phyloP scores from a whole-genome alignment of 148 eudicot genomes.

The Rhododendron simsii region DNA sequence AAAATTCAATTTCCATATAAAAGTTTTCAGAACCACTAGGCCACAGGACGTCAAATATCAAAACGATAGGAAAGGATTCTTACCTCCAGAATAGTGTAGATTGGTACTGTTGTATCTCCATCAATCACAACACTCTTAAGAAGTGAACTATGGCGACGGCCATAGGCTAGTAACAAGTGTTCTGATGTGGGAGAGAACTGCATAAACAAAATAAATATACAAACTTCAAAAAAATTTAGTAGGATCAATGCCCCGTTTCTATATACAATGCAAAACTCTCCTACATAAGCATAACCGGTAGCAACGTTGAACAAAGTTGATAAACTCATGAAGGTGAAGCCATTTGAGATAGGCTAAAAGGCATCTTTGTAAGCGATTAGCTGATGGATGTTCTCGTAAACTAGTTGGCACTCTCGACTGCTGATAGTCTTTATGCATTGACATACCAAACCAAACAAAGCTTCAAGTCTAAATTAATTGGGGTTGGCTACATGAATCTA shows the following conservation, averaged over 20 bases:
- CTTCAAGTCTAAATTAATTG: background rate
- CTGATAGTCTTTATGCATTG: background rate
- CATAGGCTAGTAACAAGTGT: constrained; percentile 95
- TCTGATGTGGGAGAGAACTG: constrained; percentile 99
- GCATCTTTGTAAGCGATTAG: background rate
- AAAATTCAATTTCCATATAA: background rate
- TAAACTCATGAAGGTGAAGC: background rate
- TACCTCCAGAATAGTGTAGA: constrained; percentile 96
- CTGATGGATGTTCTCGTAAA: background rate
- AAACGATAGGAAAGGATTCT: background rate
- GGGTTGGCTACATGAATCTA: background rate
- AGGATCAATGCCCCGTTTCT: background rate
- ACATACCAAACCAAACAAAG: background rate
- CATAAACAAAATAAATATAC: constrained; percentile 10
- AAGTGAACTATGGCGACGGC: constrained; percentile 94
- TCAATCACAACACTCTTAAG: constrained; percentile 90
- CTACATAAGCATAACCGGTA: background rate
- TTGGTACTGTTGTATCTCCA: constrained; percentile 79
- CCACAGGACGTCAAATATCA: background rate
- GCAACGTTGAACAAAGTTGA: background rate
- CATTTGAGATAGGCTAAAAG: background rate
- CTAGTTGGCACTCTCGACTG: background rate
- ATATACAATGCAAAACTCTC: background rate
- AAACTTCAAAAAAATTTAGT: background rate
- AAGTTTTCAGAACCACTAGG: background rate